Conservation (phyloP, 352 stramenopile species). For the Phytopythium chamaehyphon region DNA sequence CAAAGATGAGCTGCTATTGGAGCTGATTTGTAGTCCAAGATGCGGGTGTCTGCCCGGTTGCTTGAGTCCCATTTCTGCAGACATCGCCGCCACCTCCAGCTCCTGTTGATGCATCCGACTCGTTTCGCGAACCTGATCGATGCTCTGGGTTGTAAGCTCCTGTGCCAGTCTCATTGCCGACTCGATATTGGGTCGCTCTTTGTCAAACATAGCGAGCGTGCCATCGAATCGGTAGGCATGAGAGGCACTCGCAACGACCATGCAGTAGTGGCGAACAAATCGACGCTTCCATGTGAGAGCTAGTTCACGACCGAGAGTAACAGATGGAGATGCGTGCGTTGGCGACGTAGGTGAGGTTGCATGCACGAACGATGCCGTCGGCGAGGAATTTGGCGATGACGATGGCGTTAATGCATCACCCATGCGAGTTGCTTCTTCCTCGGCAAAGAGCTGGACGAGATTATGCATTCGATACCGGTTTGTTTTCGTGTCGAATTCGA, state of each 20-base stretch:
- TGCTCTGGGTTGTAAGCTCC: constrained; percentile 70
- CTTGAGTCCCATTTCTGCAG: background rate
- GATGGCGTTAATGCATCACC: constrained; percentile 27
- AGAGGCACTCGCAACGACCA: constrained; percentile 69
- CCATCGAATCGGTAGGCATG: constrained; percentile 76
- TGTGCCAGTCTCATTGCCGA: constrained; percentile 72
- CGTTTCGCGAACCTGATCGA: constrained; percentile 59
- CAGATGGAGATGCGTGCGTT: constrained; percentile 15
- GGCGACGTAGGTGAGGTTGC: constrained; percentile 17
- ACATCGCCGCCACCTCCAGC: constrained; percentile 11
- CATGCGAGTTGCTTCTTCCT: constrained; percentile 65
- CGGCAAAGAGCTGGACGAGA: constrained; percentile 77
- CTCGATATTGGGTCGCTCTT: constrained; percentile 79
- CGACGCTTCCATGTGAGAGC: constrained; percentile 74
- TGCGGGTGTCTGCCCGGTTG: constrained; percentile 12
- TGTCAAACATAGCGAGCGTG: constrained; percentile 66
- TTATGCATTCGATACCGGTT: constrained; percentile 83
- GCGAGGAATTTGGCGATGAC: background rate
- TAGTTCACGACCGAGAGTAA: constrained; percentile 46
- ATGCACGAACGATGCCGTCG: constrained; percentile 32
- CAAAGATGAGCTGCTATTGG: constrained; percentile 6
- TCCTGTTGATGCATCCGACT: constrained; percentile 36
- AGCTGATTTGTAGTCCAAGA: constrained; percentile 1
- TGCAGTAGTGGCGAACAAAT: constrained; percentile 86
- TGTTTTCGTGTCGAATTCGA: constrained; percentile 67